Conservation (phyloP, 2,329 filamentous ascomycete species). For the Thelonectria discophora region DNA sequence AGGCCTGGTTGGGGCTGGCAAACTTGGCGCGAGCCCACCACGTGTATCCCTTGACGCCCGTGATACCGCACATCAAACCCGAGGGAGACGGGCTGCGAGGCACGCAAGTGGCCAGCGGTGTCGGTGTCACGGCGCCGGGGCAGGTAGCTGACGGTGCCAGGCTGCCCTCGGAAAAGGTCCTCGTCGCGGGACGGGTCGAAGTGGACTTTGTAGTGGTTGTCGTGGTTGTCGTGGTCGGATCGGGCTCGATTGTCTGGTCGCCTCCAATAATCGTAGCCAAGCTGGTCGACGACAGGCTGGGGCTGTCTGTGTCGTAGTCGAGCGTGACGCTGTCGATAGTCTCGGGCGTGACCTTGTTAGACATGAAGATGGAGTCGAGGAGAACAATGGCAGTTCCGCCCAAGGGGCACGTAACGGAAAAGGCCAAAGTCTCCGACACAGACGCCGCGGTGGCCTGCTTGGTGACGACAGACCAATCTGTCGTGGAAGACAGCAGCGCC, state of each 20-base stretch:
- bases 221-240: background rate
- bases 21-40: conserved; percentile 15
- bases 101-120: conserved; percentile 12
- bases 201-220: background rate
- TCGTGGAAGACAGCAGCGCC: background rate
- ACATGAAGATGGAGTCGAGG: conserved; percentile 34
- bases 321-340: conserved; percentile 28
- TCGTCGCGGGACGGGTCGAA: conserved; percentile 3
- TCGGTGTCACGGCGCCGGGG: conserved; percentile 6
- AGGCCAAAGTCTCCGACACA: background rate
- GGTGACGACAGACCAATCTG: conserved; percentile 16
- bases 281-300: background rate
- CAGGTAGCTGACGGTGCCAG: conserved; percentile 7
- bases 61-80: conserved; percentile 2
- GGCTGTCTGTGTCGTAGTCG: conserved; percentile 16
- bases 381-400: conserved; percentile 18
- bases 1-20: conserved; percentile 9
- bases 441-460: background rate
- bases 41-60: conserved; percentile 11
- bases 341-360: conserved; percentile 33
- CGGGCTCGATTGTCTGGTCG: background rate
- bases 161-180: conserved; percentile 1
- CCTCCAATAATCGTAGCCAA: background rate
- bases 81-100: conserved; percentile 1
- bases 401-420: conserved; percentile 24